These are phyloP conservation scores for Taphrina communis DNA, from an alignment of 1,139 yeast genomes.

Conservation along the genomic window DNA sequence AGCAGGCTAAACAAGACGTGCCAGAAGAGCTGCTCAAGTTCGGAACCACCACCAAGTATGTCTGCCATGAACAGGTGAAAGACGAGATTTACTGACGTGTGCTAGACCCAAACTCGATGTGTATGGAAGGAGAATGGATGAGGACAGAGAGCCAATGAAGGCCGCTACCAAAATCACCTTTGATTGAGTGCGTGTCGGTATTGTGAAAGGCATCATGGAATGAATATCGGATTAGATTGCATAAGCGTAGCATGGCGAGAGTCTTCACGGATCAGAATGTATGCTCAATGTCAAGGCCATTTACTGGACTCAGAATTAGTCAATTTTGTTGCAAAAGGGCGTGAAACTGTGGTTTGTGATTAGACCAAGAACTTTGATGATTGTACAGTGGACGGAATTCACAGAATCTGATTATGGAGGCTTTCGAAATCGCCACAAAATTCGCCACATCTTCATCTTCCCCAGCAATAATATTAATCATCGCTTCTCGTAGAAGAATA, in stretches of 20 bases:
- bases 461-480: not conserved
- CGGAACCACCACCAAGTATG: slow-evolving; percentile 97
- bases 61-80: slow-evolving; percentile 49
- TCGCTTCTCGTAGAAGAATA: no score
- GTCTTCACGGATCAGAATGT: not conserved
- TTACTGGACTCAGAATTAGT: not conserved
- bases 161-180: slow-evolving; percentile 46
- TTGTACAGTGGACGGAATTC: not conserved
- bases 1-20: slow-evolving; percentile 93
- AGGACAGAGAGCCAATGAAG: slow-evolving; percentile 41
- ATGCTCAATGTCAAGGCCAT: no score
- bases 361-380: no score
- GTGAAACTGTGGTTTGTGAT: no score
- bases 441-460: not conserved
- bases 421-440: not conserved
- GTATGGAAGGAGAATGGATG: slow-evolving; percentile 39
- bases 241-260: slow-evolving; percentile 16
- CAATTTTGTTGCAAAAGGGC: no score
- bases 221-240: not conserved
- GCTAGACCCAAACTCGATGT: slow-evolving; percentile 41
- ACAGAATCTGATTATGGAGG: not conserved
- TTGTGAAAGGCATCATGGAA: not conserved
- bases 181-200: slow-evolving; percentile 39
- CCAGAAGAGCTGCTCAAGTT: slow-evolving; percentile 96
- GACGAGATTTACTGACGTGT: not conserved